Percentiles rank a stretch among this genome's conserved stretches.
phyloP scores from a whole-genome alignment of 805 yeast species.

The Saturnispora bothae region DNA sequence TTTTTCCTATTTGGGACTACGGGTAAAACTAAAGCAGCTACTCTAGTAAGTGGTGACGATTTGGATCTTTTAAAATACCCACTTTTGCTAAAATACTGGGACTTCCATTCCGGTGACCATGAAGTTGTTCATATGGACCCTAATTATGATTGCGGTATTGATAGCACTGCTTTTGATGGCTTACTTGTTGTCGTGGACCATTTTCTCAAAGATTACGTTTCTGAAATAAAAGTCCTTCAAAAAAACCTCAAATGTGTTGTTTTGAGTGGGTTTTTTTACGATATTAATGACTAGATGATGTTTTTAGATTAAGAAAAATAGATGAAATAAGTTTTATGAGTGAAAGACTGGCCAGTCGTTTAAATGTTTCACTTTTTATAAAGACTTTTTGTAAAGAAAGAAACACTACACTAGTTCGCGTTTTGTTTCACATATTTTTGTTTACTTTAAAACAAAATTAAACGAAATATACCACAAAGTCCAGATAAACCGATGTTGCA shows the following conservation, averaged over 20 bases:
- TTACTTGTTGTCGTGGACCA: constrained; percentile 35
- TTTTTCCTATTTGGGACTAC: constrained; percentile 45
- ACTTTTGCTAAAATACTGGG: constrained; percentile 31
- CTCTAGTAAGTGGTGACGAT: constrained; percentile 21
- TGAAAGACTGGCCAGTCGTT: too few relatives aligned
- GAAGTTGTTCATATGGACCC: constrained; percentile 28
- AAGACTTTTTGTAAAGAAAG: too few relatives aligned
- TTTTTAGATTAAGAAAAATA: too few relatives aligned
- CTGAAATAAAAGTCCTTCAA: constrained; percentile 4
- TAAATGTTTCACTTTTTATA: too few relatives aligned
- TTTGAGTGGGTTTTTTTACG: constrained; percentile 5
- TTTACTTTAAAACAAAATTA: too few relatives aligned
- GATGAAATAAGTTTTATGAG: too few relatives aligned
- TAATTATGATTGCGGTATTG: constrained; percentile 30
- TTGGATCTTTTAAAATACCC: constrained; percentile 23
- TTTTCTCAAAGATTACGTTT: constrained; percentile 34
- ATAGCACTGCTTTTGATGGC: constrained; percentile 33
- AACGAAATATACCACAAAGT: too few relatives aligned
- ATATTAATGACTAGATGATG: neutral
- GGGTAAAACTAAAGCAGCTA: constrained; percentile 32
- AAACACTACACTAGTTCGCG: too few relatives aligned
- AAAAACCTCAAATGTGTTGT: neutral
- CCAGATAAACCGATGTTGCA: too few relatives aligned
- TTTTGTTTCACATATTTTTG: too few relatives aligned
- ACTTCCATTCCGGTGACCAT: constrained; percentile 34